These are phyloP conservation scores for Entomortierella parvispora DNA, from an alignment of 192 early-diverging fungal genomes.

Conservation along the genomic window DNA sequence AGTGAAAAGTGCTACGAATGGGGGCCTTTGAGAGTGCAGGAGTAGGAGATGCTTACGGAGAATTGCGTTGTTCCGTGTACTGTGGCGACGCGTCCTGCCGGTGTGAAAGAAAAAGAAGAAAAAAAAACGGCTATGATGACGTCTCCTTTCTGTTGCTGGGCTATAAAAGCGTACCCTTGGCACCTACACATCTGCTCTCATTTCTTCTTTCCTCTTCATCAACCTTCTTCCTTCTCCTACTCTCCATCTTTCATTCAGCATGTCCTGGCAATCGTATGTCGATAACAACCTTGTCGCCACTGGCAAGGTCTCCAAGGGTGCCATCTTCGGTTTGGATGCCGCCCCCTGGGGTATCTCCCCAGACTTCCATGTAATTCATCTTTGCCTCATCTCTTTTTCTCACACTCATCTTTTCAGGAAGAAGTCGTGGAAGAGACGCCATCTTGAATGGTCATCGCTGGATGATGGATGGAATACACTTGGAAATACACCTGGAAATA, in stretches of 20 bases:
- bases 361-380: constrained; percentile 72
- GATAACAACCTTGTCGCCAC: constrained; percentile 82
- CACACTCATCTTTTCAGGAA: background rate
- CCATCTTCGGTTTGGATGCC: constrained; percentile 88
- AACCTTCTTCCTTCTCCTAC: background rate
- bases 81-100: no score
- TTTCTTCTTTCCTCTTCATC: constrained; percentile 25
- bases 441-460: no score
- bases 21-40: no score
- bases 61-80: no score
- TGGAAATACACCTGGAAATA: no score
- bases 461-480: no score
- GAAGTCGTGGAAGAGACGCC: background rate
- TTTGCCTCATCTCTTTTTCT: background rate
- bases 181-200: constrained; percentile 17
- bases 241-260: constrained; percentile 46
- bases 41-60: no score
- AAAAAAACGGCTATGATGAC: constrained; percentile 15
- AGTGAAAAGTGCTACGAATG: no score
- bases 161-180: constrained; percentile 7
- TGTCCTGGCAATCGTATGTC: constrained; percentile 88
- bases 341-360: constrained; percentile 82
- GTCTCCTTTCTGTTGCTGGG: constrained; percentile 2
- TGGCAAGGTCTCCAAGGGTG: constrained; percentile 75
- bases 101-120: background rate